Evolutionary conservation across 2,329 filamentous ascomycete genomes (phyloP), one percentile per base, ranked within the genome.

Genomic region (Domatiomyces globalis): DNA sequence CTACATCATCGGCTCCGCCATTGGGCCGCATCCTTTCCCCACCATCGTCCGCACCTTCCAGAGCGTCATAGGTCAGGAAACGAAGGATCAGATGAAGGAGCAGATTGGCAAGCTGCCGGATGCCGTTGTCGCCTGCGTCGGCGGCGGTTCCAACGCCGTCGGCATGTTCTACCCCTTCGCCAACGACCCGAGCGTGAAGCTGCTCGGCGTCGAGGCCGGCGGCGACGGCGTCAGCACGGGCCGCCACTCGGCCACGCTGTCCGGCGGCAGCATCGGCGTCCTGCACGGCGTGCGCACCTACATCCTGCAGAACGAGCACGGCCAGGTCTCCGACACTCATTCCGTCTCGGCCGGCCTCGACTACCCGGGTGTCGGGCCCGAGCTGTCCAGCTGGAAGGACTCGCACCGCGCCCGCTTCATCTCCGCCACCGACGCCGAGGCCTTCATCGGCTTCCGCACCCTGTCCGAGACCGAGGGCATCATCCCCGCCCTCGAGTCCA

Each of bases 91-190:
- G 71, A 89, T 98, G 84, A 73, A 80, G 56, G 81, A 84, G 65
- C 81, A 86, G 67, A 81, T 83, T 46, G 87, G 87, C 59, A 90
- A 92, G 71, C 80, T 98, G 1, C 92, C 92, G 3, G 92, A 98
- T 61, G 92, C 89, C 0, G 89, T 98, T 19, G 87, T 98, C 15
- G 92, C 92, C 8, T 98, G 92, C 63, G 92, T 98, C 10, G 92
- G 92, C 51, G 92, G 92, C 60, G 92, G 92, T 53, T 89, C 83
- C 66, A 98, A 98, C 66, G 92, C 92, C 2, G 83, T 85, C 2
- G 92, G 92, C 71, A 98, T 96, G 89, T 98, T 98, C 74, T 94
- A 90, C 69, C 92, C 92, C 49, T 98, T 98, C 72, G 77, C 84
- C 56, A 81, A 87, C 43, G 90, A 98, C 62, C 77, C 77, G 0